Evolutionary conservation across 805 yeast genomes (phyloP).

Genomic region (Candida nemodendra): DNA sequence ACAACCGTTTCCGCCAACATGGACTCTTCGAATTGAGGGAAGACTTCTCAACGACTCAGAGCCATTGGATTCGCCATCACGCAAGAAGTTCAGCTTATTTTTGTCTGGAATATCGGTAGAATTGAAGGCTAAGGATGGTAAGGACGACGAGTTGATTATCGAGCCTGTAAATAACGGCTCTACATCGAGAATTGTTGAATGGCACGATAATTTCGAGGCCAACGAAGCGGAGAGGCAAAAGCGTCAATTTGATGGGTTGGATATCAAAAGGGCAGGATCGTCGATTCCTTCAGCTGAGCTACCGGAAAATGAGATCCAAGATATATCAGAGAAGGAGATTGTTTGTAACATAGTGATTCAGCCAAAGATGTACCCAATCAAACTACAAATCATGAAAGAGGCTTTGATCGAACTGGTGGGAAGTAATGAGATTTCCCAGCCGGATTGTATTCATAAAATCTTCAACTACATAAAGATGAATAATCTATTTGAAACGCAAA

Average conservation of each 20-base stretch:
- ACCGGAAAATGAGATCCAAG: constrained; percentile 24
- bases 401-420: constrained; percentile 70
- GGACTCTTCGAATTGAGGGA: constrained; percentile 92
- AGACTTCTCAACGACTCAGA: constrained; percentile 53
- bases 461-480: constrained; percentile 37
- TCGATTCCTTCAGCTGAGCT: constrained; percentile 28
- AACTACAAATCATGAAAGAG: constrained; percentile 60
- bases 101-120: constrained; percentile 85
- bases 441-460: constrained; percentile 58
- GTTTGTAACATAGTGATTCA: constrained; percentile 74
- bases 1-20: constrained; percentile 41
- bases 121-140: constrained; percentile 38
- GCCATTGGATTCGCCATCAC: constrained; percentile 44
- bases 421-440: constrained; percentile 74
- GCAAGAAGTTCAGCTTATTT: constrained; percentile 73
- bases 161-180: constrained; percentile 30
- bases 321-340: constrained; percentile 44
- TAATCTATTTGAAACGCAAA: constrained; percentile 35
- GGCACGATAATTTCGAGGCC: constrained; percentile 69
- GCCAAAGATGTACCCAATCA: constrained; percentile 72
- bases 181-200: constrained; percentile 61
- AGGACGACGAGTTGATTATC: constrained; percentile 22
- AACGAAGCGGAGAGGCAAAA: constrained; percentile 31
- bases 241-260: constrained; percentile 80
- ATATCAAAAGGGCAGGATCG: constrained; percentile 74